These are phyloP conservation scores for Elsinoe ampelina DNA, from an alignment of 2,329 filamentous ascomycete genomes.

Conservation along the genomic window DNA sequence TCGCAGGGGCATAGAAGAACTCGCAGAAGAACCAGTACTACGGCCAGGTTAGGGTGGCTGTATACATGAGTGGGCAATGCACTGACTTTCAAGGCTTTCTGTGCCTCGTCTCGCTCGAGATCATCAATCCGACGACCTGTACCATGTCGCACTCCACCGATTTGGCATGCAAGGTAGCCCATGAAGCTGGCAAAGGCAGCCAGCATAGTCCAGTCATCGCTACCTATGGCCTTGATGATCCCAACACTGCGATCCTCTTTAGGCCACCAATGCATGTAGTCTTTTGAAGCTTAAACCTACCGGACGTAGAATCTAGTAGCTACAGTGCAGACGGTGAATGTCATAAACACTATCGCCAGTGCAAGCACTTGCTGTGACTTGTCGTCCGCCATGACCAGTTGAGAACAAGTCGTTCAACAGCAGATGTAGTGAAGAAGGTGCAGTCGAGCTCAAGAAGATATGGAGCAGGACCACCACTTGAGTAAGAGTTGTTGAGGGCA, in stretches of 20 bases:
- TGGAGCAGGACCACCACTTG: neutral
- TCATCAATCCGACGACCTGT: constrained; percentile 31
- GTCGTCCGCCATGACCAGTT: constrained; percentile 3
- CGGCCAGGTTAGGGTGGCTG: neutral
- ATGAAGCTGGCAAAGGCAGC: constrained; percentile 32
- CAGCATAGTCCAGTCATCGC: constrained; percentile 36
- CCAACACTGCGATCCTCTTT: constrained; percentile 18
- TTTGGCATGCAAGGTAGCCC: constrained; percentile 32
- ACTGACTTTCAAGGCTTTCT: constrained; percentile 25
- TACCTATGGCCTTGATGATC: constrained; percentile 31
- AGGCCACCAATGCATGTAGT: neutral
- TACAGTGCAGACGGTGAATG: neutral
- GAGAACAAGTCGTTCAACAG: neutral
- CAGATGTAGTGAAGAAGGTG: no score
- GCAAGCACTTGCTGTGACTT: neutral
- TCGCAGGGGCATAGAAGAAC: constrained; percentile 43
- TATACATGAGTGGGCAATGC: neutral
- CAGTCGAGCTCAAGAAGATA: neutral
- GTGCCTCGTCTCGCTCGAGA: constrained; percentile 24
- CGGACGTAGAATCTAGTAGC: constrained; percentile 16
- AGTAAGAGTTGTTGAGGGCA: neutral
- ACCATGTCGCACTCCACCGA: constrained; percentile 32
- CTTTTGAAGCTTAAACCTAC: neutral
- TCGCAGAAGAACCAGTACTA: constrained; percentile 48
- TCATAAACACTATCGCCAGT: constrained; percentile 6